phyloP scores from a whole-genome alignment of 148 eudicot species.

The Salicornia ramosissima region DNA sequence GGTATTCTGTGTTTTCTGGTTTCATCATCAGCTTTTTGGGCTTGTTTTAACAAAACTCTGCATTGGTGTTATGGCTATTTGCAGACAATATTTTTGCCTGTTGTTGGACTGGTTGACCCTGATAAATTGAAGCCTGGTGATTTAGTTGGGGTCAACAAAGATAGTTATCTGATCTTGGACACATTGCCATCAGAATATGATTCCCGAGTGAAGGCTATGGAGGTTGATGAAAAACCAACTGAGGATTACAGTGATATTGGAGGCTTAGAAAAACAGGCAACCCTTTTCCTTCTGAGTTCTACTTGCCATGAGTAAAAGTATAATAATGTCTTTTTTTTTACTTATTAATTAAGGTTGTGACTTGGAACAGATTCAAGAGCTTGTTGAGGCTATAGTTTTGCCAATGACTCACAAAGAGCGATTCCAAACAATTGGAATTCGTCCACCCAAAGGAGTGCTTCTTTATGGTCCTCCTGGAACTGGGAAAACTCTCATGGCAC shows the following conservation, averaged over 20 bases:
- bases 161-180: constrained; percentile 93
- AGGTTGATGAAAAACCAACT: constrained; percentile 98
- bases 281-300: constrained; percentile 9
- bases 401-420: constrained; percentile 97
- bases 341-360: background rate
- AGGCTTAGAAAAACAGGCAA: constrained; percentile 93
- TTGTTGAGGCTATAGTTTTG: constrained; percentile 94
- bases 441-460: constrained; percentile 97
- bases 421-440: constrained; percentile 82
- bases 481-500: constrained; percentile 95
- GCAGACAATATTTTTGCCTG: constrained; percentile 96
- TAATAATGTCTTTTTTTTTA: background rate
- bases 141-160: constrained; percentile 97
- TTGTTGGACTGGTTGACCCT: constrained; percentile 95
- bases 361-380: constrained; percentile 71
- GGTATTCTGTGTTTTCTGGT: background rate
- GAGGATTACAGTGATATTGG: constrained; percentile 98
- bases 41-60: background rate
- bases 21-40: background rate
- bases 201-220: constrained; percentile 97
- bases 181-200: constrained; percentile 94
- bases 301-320: background rate
- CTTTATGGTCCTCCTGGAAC: constrained; percentile 98
- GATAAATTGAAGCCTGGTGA: constrained; percentile 94
- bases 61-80: constrained; percentile 10